A percentile compares a stretch with the other conserved stretches of the same genome.
Evolutionary conservation across 345 rosid species (phyloP).

Genomic region (Sonneratia alba): DNA sequence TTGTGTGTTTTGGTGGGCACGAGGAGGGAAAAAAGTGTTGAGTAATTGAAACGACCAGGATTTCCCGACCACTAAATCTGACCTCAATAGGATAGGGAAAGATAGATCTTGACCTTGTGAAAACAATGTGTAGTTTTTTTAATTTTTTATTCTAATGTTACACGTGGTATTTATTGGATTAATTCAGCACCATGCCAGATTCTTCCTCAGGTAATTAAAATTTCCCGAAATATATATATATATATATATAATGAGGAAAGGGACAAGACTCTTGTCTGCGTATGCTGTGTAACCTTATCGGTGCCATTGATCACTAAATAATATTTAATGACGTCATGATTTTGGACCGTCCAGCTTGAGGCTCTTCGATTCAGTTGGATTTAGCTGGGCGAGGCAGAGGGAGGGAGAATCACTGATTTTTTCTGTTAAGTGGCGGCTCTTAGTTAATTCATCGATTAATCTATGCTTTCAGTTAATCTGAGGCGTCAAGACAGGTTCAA

Average conservation of each 20-base stretch:
- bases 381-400: background rate
- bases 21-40: no score
- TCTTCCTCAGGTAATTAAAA: background rate
- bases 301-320: background rate
- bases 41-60: background rate
- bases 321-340: background rate
- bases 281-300: background rate
- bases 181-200: background rate
- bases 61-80: constrained; percentile 1
- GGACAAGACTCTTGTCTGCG: background rate
- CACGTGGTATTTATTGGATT: background rate
- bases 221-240: no score
- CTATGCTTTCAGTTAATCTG: no score
- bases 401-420: background rate
- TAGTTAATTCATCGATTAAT: background rate
- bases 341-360: background rate
- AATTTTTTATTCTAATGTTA: background rate
- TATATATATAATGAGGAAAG: no score
- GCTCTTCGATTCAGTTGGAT: background rate
- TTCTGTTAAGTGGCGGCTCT: background rate
- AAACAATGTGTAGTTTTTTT: background rate
- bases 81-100: background rate
- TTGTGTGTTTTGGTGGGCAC: background rate
- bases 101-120: background rate
- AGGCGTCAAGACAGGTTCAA: background rate